Evolutionary conservation across 2,329 filamentous ascomycete genomes (phyloP).

Genomic region (Penicillium aurantiogriseum): DNA sequence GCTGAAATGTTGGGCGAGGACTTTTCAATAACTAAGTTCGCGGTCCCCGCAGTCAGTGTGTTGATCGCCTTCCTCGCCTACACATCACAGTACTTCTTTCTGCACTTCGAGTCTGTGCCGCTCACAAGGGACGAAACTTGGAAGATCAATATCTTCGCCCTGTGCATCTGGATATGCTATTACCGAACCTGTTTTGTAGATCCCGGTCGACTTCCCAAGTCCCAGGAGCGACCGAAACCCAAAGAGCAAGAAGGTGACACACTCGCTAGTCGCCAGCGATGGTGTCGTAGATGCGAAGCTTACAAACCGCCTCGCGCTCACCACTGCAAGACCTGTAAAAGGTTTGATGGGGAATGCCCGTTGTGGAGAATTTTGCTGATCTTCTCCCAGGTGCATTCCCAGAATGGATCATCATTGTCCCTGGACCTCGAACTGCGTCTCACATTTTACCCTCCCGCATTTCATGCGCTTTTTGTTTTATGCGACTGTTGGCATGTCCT

Average conservation of each 20-base stretch:
- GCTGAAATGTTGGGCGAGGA: constrained; percentile 21
- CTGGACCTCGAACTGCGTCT: constrained; percentile 66
- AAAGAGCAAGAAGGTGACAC: constrained; percentile 22
- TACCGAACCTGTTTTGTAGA: constrained; percentile 58
- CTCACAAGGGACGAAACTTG: constrained; percentile 51
- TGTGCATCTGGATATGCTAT: constrained; percentile 59
- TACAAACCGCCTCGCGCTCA: constrained; percentile 63
- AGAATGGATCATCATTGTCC: constrained; percentile 69
- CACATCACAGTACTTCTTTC: constrained; percentile 59
- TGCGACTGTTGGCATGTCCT: constrained; percentile 56
- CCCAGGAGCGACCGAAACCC: constrained; percentile 34
- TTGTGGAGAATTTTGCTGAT: constrained; percentile 8
- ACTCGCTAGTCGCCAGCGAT: constrained; percentile 42
- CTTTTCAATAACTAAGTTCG: constrained; percentile 43
- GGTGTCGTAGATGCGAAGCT: constrained; percentile 62
- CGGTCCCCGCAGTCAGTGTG: constrained; percentile 53
- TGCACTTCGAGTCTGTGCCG: constrained; percentile 53
- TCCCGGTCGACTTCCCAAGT: constrained; percentile 54
- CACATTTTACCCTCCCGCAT: constrained; percentile 63
- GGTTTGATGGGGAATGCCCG: constrained; percentile 40
- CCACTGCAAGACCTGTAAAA: constrained; percentile 63
- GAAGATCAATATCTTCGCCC: constrained; percentile 55
- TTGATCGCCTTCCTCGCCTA: constrained; percentile 61
- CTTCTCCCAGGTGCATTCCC: constrained; percentile 54
- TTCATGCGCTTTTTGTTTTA: constrained; percentile 64